Evolutionary conservation across 2,329 filamentous ascomycete species (phyloP), one percentile per base, ranked within the genome.

Genomic region (Byssochlamys sp.): DNA sequence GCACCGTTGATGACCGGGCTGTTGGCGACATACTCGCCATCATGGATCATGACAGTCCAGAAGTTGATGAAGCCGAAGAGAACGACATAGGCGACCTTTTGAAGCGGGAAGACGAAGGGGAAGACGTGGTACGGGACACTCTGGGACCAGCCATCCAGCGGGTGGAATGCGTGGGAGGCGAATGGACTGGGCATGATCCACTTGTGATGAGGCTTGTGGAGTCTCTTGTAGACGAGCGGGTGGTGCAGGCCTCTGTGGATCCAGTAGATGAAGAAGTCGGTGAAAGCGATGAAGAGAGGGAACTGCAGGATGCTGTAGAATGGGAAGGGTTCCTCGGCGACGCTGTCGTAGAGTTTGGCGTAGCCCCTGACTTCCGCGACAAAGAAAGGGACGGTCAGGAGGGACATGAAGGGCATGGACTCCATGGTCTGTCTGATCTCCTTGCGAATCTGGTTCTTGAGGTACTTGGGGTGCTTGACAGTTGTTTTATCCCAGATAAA

Each of bases 141-240:
- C 78, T 97, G 92, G 10, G 85, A 82, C 76, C 87, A 96, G 69
- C 92, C 92, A 70, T 97, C 92, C 55, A 96, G 73, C 0, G 92
- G 91, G 78, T 97, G 91, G 82, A 97, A 97, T 58, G 92, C 92
- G 70, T 96, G 89, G 65, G 87, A 91, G 49, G 92, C 91, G 72
- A 84, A 96, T 0, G 92, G 92, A 2, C 90, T 95, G 2, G 92
- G 92, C 90, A 96, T 95, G 76, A 97, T 96, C 92, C 92, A 97
- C 80, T 96, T 96, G 85, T 97, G 92, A 77, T 97, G 92, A 63
- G 91, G 87, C 84, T 97, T 97, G 83, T 97, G 92, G 54, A 96
- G 81, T 64, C 80, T 80, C 79, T 91, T 95, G 83, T 97, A 97
- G 65, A 94, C 71, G 52, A 75, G 69, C 14, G 89, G 89, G 74